A percentile compares a stretch with the other conserved stretches of the same genome.
phyloP scores from a whole-genome alignment of 371 early-diverging fungal genomes.

The Amoeboaphelidium protococcarum region DNA sequence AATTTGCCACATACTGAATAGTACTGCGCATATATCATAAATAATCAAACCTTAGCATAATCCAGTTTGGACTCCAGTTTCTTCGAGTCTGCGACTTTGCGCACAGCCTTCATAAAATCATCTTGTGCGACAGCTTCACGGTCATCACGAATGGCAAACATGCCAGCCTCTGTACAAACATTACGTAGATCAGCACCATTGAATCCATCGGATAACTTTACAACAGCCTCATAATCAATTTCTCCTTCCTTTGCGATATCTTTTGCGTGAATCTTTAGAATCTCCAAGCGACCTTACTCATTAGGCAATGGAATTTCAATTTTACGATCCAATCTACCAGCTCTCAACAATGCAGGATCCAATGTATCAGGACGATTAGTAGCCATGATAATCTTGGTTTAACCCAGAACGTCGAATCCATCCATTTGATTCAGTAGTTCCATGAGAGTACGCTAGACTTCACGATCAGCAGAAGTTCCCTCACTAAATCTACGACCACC shows the following conservation, averaged over 20 bases:
- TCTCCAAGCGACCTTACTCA: slow-evolving; percentile 71
- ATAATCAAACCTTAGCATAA: background rate
- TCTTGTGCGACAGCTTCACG: slow-evolving; percentile 93
- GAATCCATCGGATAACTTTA: slow-evolving; percentile 94
- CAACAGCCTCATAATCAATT: slow-evolving; percentile 91
- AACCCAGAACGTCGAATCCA: slow-evolving; percentile 94
- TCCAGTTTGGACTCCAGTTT: slow-evolving; percentile 17
- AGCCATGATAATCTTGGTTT: slow-evolving; percentile 98
- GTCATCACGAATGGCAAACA: slow-evolving; percentile 99
- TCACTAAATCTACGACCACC: slow-evolving; percentile 97
- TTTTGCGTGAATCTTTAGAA: slow-evolving; percentile 88
- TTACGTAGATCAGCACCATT: slow-evolving; percentile 99
- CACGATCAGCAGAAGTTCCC: slow-evolving; percentile 97
- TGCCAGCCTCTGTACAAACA: slow-evolving; percentile 97
- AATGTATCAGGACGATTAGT: slow-evolving; percentile 98
- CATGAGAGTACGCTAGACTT: slow-evolving; percentile 98
- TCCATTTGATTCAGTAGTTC: slow-evolving; percentile 99
- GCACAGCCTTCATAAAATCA: slow-evolving; percentile 98
- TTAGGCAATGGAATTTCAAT: slow-evolving; percentile 96
- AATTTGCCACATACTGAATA: no score
- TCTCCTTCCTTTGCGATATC: slow-evolving; percentile 88
- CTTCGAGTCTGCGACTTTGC: slow-evolving; percentile 95
- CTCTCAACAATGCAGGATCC: slow-evolving; percentile 93
- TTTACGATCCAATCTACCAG: slow-evolving; percentile 95
- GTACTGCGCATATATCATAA: no score